Evolutionary conservation across 2,329 filamentous ascomycete species (phyloP), one percentile per base, ranked within the genome.

Genomic region (Diaporthe ilicicola): DNA sequence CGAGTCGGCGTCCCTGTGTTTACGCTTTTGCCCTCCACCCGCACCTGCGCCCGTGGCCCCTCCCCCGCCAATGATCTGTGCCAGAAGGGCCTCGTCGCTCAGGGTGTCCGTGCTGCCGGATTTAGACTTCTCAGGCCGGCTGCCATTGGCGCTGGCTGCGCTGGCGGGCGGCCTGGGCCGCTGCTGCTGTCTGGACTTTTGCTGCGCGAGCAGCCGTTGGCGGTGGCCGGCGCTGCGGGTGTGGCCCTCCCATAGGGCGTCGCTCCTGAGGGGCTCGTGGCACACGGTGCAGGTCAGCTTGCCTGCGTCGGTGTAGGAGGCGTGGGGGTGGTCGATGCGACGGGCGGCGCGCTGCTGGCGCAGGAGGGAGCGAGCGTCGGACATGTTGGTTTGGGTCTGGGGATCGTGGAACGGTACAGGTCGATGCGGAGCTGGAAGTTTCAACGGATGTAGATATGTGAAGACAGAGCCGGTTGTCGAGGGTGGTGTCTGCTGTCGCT

Each of bases 341-440:
- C 94, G 90, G 73, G 92, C 88, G 69, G 90, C 90, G 74, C 93
- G 90, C 81, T 95, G 92, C 77, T 91, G 92, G 76, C 93, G 92
- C 70, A 97, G 87, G 61, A 97, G 88, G 44, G 93, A 89, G 76
- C 94, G 92, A 32, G 94, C 91, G 81, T 97, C 93, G 75, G 93
- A 87, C 93, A 96, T 95, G 74, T 55, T 72, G 53, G 32, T 4
- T 4, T n/a, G 44, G 17, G 62, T 29, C 4, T 22, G 13, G 13
- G 42, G 48, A 61, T 32, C 27, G 39, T 17, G 19, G 9, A 46
- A 29, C 15, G 19, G 24, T 7, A 12, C 37, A 27, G 37, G 55
- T 44, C 34, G 59, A n/a, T 46, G 69, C 50, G 67, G 32, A 59
- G 48, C 50, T 48, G 37, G 44, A n/a, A n/a, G 10, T 2, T 27